A percentile compares a stretch with the other conserved stretches of the same genome.
Evolutionary conservation across 768 basidiomycete genomes (phyloP).

Genomic region (Ramaria sp.): DNA sequence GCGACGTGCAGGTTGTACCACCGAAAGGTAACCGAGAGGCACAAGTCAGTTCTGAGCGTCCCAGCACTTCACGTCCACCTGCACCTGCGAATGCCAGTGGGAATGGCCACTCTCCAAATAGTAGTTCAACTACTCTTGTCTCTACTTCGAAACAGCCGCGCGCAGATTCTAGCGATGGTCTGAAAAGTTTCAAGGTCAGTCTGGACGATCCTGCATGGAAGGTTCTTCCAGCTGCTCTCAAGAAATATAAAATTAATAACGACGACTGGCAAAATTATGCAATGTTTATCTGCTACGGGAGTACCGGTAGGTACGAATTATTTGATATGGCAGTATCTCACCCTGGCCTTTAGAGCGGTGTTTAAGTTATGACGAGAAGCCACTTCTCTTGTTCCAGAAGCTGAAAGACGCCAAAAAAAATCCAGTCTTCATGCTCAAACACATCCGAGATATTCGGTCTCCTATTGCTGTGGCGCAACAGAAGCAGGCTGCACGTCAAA

Average conservation of each 20-base stretch:
- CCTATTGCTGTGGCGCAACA: constrained; percentile 95
- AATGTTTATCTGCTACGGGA: constrained; percentile 98
- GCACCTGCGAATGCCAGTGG: constrained; percentile 13
- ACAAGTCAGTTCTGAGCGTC: neutral
- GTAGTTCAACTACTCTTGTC: constrained; percentile 1
- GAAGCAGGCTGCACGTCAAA: constrained; percentile 72
- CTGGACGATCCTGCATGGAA: constrained; percentile 98
- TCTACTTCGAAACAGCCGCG: constrained; percentile 2
- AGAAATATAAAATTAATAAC: constrained; percentile 97
- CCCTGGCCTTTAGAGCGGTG: constrained; percentile 69
- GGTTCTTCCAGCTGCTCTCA: constrained; percentile 92
- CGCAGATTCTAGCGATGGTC: constrained; percentile 32
- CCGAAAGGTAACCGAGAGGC: constrained; percentile 2
- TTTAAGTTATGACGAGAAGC: constrained; percentile 96
- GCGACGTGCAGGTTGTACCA: neutral
- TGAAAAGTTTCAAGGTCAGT: constrained; percentile 95
- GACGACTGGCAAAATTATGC: constrained; percentile 99
- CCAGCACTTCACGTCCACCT: constrained; percentile 16
- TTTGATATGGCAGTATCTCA: constrained; percentile 22
- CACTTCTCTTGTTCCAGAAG: constrained; percentile 91
- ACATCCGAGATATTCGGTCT: constrained; percentile 93
- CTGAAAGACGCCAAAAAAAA: constrained; percentile 96
- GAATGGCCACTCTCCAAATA: neutral
- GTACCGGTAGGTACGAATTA: constrained; percentile 49
- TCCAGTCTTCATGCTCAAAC: constrained; percentile 97